Evolutionary conservation across 441 rosid species (phyloP), one percentile per base, ranked within the genome.

Genomic region (Pelargonium myrrhifolium): DNA sequence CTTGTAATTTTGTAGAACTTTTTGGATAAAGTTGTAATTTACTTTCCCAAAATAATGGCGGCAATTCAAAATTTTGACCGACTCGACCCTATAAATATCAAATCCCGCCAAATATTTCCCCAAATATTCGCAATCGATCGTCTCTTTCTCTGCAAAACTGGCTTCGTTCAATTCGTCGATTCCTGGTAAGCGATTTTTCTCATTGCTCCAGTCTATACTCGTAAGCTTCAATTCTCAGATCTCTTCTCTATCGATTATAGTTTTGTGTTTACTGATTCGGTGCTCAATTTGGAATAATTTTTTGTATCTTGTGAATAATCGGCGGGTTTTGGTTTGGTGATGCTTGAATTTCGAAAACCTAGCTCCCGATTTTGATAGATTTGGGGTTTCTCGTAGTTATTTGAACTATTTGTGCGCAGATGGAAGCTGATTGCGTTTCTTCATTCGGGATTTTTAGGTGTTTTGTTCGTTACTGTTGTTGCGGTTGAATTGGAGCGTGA

Each of bases 101-200:
- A 35, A 51, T 10, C 21, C 60, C 60, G 24, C 60, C 60, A 55
- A 55, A 11, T 17, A 15, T 51, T 49, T 49, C 6, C 6, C 18
- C 11, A 24, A 18, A 26, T 18, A 7, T 55, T 55, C 12, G 60
- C 60, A 55, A 55, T 18, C 24, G 60, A 22, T 55, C 60, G 24
- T 18, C 60, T 55, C 60, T 9, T 20, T 55, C 26, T 9, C 60
- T 9, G 4, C 7, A 55, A 55, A 55, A 55, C 9, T 55, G 60
- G 60, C 9, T 18, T 10, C 26, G 2, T 8, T 20, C 60, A 26
- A 55, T 55, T 20, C 24, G 6, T 55, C 60, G 9, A 10, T 55
- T 55, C 12, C 26, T 20, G 60, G 60, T 55, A 55, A 55, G 60
- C 21, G 60, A 55, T 35, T 55, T 9, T 55, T 55, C 60, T 17